phyloP scores from a whole-genome alignment of 177 flowering plant genomes.

The Tripterygium wilfordii region DNA sequence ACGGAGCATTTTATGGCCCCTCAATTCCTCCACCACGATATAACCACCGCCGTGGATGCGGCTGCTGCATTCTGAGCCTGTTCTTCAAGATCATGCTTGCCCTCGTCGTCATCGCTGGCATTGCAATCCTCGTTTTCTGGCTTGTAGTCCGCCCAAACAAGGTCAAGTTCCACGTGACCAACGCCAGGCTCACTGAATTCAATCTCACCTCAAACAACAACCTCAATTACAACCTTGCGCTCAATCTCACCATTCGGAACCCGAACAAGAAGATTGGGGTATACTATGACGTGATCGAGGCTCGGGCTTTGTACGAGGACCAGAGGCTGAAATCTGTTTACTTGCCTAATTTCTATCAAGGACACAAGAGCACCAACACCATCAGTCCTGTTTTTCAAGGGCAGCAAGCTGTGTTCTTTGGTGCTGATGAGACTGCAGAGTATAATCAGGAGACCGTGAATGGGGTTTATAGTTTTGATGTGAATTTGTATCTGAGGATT shows the following conservation, averaged over 20 bases:
- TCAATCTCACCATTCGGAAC: conserved; percentile 41
- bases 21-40: conserved; percentile 22
- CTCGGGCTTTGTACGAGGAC: conserved; percentile 22
- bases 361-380: conserved; percentile 25
- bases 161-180: conserved; percentile 32
- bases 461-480: conserved; percentile 26
- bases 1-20: conserved; percentile 5
- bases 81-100: conserved; percentile 21
- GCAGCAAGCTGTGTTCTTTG: too few species aligned
- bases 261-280: conserved; percentile 42
- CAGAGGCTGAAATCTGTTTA: conserved; percentile 7
- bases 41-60: conserved; percentile 30
- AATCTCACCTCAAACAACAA: too few species aligned
- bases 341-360: conserved; percentile 25
- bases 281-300: conserved; percentile 37
- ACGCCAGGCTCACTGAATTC: conserved; percentile 35
- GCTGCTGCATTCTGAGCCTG: conserved; percentile 24
- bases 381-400: conserved; percentile 24
- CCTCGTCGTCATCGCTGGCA: conserved; percentile 20
- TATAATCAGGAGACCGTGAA: conserved; percentile 15
- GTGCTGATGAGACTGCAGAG: too few species aligned
- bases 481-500: conserved; percentile 26
- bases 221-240: conserved; percentile 31
- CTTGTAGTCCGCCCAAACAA: conserved; percentile 38
- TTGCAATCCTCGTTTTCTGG: conserved; percentile 30